Evolutionary conservation across 2,329 filamentous ascomycete genomes (phyloP).

Genomic region (Rutstroemia sp.): DNA sequence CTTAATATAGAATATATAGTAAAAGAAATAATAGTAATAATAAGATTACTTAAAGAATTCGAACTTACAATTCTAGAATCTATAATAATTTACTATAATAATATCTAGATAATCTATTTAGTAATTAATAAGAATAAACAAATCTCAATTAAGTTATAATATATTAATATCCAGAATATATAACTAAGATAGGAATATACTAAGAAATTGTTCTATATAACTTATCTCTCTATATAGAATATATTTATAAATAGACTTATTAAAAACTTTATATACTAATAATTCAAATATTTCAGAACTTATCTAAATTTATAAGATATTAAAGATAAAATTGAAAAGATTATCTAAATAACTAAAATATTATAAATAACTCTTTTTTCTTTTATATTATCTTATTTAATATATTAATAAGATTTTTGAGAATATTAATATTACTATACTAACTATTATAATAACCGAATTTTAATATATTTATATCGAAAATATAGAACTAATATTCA

Average conservation of each 20-base stretch:
- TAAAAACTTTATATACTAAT: neutral
- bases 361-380: no score
- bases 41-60: no score
- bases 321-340: neutral
- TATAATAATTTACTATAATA: neutral
- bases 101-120: neutral
- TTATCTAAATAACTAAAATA: neutral
- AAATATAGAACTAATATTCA: no score
- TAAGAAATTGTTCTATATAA: neutral
- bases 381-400: no score
- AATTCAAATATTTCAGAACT: neutral
- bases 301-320: neutral
- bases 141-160: neutral
- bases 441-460: no score
- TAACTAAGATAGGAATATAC: neutral
- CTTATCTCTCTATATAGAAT: neutral
- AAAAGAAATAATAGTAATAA: no score
- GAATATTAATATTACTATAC: no score
- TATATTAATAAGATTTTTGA: no score
- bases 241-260: neutral
- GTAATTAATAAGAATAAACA: neutral
- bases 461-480: no score
- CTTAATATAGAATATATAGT: no score
- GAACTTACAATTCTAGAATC: no score
- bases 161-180: neutral